Evolutionary conservation across 208 protist species (phyloP).

Genomic region (Leishmania lainsoni): DNA sequence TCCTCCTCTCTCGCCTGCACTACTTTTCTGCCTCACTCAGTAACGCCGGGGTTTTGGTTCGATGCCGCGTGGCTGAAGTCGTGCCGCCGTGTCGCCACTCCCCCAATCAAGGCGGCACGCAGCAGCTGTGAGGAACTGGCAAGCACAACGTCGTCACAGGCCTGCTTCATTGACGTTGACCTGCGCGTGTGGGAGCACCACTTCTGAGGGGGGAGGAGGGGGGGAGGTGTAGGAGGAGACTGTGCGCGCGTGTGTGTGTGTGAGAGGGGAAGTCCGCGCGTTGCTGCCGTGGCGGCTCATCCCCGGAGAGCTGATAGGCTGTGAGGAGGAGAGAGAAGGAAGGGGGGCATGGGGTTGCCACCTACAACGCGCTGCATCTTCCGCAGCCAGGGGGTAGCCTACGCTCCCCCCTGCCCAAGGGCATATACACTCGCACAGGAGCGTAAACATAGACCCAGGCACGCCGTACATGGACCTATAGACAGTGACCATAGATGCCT

Average conservation of each 20-base stretch:
- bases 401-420: neutral
- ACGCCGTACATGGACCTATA: neutral
- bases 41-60: neutral
- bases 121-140: neutral
- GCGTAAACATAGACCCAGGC: neutral
- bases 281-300: neutral
- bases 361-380: neutral
- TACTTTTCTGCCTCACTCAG: neutral
- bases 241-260: neutral
- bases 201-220: neutral
- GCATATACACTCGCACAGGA: neutral
- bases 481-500: neutral
- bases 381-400: neutral
- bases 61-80: conserved; percentile 27
- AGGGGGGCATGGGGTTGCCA: neutral
- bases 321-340: neutral
- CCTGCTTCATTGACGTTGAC: neutral
- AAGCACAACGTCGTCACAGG: neutral
- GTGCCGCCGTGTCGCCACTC: conserved; percentile 9
- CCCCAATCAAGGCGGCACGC: no score
- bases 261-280: neutral
- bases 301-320: neutral
- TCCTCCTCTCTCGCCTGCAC: neutral
- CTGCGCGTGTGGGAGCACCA: conserved; percentile 30
- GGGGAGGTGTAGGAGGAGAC: neutral